Evolutionary conservation across 352 stramenopile genomes (phyloP), one percentile per base, ranked within the genome.

Genomic region (Phytophthora pisi): DNA sequence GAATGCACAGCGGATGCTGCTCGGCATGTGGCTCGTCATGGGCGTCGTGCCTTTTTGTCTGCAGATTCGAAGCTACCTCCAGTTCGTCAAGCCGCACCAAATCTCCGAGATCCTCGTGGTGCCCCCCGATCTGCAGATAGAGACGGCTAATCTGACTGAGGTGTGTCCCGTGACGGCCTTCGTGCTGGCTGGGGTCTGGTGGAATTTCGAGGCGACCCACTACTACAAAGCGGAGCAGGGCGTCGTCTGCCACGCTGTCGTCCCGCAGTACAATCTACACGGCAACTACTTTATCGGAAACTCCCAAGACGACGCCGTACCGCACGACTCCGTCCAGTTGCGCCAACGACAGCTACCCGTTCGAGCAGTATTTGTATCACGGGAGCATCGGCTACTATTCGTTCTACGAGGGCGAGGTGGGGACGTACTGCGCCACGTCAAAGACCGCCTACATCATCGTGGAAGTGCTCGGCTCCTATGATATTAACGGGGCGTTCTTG

Each of bases 281-380:
- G 69, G 69, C 5, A 58, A 70, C 18, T 77, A 77, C 18, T 51
- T 68, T n/a, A 59, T 65, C 15, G 63, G 47, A 2, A 53, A 26
- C 16, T 26, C 20, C 31, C 5, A 58, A 26, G 16, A 50, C 55
- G 8, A 24, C 31, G 4, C 43, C 56, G 15, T 67, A 51, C 18
- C 16, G 5, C 7, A 53, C 56, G 28, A 52, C 65, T 0, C 67
- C 67, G 43, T 51, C 50, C 2, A 56, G 46, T 46, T 68, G 51
- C 23, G 59, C 23, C 4, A 46, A 65, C 8, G 34, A 77, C 15
- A 73, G 68, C 31, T 61, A 55, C 28, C 16, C 54, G 0, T 65
- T 67, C 15, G 38, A 68, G 11, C 51, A 67, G 5, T 74, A 77
- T 24, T 61, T 75, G 4, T 78, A 78, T 31, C 70, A 78, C 16